Conservation (phyloP, 805 yeast species). For the Candida khao-thaluensis region DNA sequence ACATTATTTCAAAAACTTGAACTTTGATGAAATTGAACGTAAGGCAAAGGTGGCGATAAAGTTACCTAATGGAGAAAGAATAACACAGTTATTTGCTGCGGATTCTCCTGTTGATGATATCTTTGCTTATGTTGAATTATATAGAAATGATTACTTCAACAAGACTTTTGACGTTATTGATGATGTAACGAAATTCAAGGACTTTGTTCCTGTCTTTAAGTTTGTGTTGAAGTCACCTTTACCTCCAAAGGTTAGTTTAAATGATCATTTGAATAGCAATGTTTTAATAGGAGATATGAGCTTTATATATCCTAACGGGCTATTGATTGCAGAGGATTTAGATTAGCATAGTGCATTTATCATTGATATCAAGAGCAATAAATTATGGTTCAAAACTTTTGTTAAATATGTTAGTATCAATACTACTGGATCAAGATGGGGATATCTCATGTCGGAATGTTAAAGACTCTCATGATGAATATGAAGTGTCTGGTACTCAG, state of each 20-base stretch:
- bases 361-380: no score
- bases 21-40: conserved; percentile 15
- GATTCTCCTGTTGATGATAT: conserved; percentile 29
- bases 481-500: no score
- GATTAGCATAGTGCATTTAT: no score
- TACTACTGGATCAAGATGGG: no score
- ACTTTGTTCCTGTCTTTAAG: conserved; percentile 24
- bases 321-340: conserved; percentile 58
- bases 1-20: conserved; percentile 21
- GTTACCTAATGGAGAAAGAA: conserved; percentile 59
- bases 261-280: conserved; percentile 28
- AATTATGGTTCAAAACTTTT: no score
- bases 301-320: conserved; percentile 41
- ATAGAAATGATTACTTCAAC: conserved; percentile 41
- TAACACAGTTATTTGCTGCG: conserved; percentile 35
- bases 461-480: no score
- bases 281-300: conserved; percentile 61
- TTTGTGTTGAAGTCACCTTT: conserved; percentile 37
- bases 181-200: conserved; percentile 19
- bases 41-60: conserved; percentile 69
- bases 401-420: no score
- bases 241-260: conserved; percentile 36
- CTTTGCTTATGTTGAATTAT: conserved; percentile 35
- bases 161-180: conserved; percentile 23
- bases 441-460: no score